Evolutionary conservation across 2,329 filamentous ascomycete genomes (phyloP).

Genomic region (Sclerotinia glacialis): DNA sequence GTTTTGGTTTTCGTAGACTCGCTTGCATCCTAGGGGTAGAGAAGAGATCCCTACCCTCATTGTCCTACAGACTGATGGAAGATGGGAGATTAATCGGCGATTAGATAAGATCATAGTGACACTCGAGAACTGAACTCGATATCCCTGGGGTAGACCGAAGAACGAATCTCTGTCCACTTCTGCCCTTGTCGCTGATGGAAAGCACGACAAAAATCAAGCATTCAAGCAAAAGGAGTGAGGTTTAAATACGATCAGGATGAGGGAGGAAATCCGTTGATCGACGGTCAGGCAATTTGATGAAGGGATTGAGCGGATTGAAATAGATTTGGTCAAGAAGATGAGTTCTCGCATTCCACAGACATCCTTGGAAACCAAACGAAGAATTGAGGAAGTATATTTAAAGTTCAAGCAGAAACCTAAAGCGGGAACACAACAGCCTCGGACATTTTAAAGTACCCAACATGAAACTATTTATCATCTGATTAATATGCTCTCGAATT

Average conservation of each 20-base stretch:
- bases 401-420: slow-evolving; percentile 2
- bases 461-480: slow-evolving; percentile 6
- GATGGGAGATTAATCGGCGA: not conserved
- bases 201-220: not conserved
- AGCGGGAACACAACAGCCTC: not conserved
- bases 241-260: not conserved
- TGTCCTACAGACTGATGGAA: not conserved
- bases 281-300: not conserved
- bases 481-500: not conserved
- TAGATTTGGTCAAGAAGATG: not conserved
- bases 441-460: slow-evolving; percentile 5
- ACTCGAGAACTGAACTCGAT: not conserved
- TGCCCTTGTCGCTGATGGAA: no score
- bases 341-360: not conserved
- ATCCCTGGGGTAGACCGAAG: not conserved
- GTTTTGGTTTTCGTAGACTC: not conserved
- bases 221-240: not conserved
- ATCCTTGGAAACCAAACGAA: no score
- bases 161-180: not conserved
- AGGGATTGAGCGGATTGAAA: not conserved
- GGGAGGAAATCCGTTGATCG: not conserved
- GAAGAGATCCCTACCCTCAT: not conserved
- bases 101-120: slow-evolving; percentile 7
- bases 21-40: not conserved
- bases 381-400: not conserved